phyloP scores from a whole-genome alignment of 495 filamentous ascomycete species.

The Penicillium chermesinum region DNA sequence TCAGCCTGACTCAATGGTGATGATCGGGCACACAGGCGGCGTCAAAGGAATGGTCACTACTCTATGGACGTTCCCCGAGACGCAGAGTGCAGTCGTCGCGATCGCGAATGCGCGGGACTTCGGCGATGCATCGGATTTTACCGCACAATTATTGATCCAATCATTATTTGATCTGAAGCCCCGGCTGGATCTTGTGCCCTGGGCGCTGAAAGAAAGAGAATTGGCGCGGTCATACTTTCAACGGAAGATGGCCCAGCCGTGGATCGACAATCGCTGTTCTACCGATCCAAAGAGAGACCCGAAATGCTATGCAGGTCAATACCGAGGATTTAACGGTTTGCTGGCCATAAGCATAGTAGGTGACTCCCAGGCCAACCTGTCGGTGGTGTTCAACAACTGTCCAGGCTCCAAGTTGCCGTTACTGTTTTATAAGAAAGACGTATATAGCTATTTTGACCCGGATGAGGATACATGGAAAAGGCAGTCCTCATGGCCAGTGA shows the following conservation, averaged over 20 bases:
- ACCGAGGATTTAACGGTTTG: not conserved
- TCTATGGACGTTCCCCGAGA: constrained; percentile 14
- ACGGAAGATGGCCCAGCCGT: constrained; percentile 4
- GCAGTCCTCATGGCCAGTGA: not conserved
- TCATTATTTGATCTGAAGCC: constrained; percentile 15
- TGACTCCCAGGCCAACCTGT: not conserved
- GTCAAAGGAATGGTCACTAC: constrained; percentile 7
- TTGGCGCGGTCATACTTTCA: not conserved
- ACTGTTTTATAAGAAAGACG: constrained; percentile 2
- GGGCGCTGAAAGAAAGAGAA: constrained; percentile 4
- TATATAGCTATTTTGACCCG: constrained; percentile 8
- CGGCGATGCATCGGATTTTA: constrained; percentile 16
- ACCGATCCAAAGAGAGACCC: constrained; percentile 2
- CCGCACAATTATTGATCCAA: constrained; percentile 14
- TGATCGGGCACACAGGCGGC: constrained; percentile 12
- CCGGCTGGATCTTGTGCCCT: constrained; percentile 2
- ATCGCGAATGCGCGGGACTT: constrained; percentile 12
- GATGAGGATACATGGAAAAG: constrained; percentile 2
- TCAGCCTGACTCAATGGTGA: not conserved
- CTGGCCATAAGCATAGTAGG: not conserved
- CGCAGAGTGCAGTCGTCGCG: constrained; percentile 13
- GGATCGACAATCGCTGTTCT: constrained; percentile 1
- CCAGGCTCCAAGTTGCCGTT: constrained; percentile 1
- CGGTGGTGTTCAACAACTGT: constrained; percentile 6
- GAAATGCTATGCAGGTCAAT: constrained; percentile 2